Percentiles rank a stretch among this genome's conserved stretches.
These are phyloP conservation scores for Apiotrichum veenhuisii DNA, from an alignment of 1,284 basidiomycete species.

Conservation along the genomic window DNA sequence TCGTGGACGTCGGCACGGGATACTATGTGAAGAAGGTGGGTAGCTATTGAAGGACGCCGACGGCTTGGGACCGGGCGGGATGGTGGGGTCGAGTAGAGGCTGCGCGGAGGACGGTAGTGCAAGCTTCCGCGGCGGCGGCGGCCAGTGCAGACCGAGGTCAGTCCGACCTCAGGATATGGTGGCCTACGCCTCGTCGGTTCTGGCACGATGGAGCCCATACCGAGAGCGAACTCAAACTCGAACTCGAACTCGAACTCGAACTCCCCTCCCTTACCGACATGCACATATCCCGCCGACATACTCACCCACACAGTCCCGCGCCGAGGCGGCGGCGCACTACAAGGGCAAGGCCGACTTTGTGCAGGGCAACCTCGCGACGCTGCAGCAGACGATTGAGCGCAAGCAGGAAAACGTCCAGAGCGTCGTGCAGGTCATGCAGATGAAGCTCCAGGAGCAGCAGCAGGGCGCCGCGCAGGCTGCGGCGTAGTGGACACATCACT, in stretches of 20 bases:
- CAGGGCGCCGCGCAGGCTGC: neutral
- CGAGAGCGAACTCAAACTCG: too few relatives aligned
- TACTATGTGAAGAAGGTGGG: slow-evolving; percentile 92
- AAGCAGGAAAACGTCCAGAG: slow-evolving; percentile 84
- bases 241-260: too few relatives aligned
- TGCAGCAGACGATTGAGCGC: slow-evolving; percentile 79
- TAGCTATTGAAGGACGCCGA: too few relatives aligned
- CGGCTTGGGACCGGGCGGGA: too few relatives aligned
- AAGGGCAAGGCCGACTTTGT: slow-evolving; percentile 71
- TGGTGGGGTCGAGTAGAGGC: too few relatives aligned
- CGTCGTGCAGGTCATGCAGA: slow-evolving; percentile 68
- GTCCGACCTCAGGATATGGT: too few relatives aligned
- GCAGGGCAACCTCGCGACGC: slow-evolving; percentile 68
- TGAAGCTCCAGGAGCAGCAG: slow-evolving; percentile 58
- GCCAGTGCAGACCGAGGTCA: too few relatives aligned
- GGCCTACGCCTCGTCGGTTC: too few relatives aligned
- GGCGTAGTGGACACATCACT: neutral
- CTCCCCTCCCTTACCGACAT: too few relatives aligned
- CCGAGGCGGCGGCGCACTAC: slow-evolving; percentile 75
- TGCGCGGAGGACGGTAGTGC: too few relatives aligned
- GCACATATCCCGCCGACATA: neutral
- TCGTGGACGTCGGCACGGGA: slow-evolving; percentile 93
- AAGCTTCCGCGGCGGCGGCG: too few relatives aligned
- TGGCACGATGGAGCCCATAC: too few relatives aligned
- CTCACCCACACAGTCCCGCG: slow-evolving; percentile 58